A percentile compares a stretch with the other conserved stretches of the same genome.
Evolutionary conservation across 1,284 basidiomycete species (phyloP).

Genomic region (Rhodotorula mucilaginosa): DNA sequence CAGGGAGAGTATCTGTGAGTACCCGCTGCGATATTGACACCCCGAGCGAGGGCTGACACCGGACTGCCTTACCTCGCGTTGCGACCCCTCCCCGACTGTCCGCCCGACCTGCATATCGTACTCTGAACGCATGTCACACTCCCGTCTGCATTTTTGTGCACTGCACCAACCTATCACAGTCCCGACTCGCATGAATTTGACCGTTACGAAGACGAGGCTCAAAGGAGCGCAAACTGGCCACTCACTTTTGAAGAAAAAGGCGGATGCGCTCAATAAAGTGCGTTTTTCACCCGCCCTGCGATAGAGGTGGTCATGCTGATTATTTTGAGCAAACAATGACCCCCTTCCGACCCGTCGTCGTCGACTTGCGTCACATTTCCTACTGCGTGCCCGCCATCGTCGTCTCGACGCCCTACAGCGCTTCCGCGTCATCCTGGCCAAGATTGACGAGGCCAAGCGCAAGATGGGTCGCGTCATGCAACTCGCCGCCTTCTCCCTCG

Average conservation of each 20-base stretch:
- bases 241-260: conserved; percentile 94
- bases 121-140: background rate
- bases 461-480: conserved; percentile 99
- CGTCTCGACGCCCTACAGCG: conserved; percentile 28
- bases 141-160: background rate
- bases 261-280: conserved; percentile 43
- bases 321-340: background rate
- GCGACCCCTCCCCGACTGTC: background rate
- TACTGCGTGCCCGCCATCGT: background rate
- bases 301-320: background rate
- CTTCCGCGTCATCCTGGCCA: conserved; percentile 50
- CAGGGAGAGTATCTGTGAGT: background rate
- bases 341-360: background rate
- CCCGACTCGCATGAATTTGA: conserved; percentile 58
- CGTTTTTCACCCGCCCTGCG: background rate
- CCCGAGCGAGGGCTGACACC: no score
- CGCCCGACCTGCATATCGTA: background rate
- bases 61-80: background rate
- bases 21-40: background rate
- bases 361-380: background rate
- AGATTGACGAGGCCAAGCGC: conserved; percentile 89
- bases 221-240: conserved; percentile 98
- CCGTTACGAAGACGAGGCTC: conserved; percentile 85
- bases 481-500: conserved; percentile 94
- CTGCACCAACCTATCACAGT: conserved; percentile 17